These are phyloP conservation scores for Fusarium sterilihyphosum DNA, from an alignment of 2,329 filamentous ascomycete genomes.

Conservation along the genomic window DNA sequence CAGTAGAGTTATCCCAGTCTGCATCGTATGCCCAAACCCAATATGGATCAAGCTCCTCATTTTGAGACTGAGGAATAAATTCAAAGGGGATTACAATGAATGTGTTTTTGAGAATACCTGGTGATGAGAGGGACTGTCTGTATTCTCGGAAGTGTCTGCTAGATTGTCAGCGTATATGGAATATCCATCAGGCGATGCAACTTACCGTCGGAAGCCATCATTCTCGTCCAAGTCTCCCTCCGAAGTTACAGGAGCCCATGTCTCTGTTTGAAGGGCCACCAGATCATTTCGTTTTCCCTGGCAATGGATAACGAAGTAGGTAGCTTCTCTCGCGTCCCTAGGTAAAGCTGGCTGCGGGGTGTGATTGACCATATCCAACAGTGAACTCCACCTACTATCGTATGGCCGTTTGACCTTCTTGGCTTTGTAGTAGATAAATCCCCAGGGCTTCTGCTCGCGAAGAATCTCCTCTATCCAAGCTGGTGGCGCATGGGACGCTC, in stretches of 20 bases:
- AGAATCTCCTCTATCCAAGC: background rate
- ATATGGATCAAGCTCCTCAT: background rate
- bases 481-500: background rate
- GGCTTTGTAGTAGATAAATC: background rate
- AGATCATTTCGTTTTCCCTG: background rate
- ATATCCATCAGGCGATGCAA: background rate
- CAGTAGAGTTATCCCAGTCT: background rate
- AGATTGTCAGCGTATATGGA: background rate
- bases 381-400: background rate
- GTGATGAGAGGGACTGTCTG: background rate
- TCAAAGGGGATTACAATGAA: background rate
- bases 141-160: background rate
- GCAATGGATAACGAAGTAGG: background rate
- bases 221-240: background rate
- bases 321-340: background rate
- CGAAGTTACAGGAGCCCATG: rapidly evolving
- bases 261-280: background rate
- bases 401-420: background rate
- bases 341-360: background rate
- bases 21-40: background rate
- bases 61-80: rapidly evolving
- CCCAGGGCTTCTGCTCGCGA: background rate
- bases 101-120: background rate
- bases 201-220: background rate
- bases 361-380: background rate